Evolutionary conservation across 2,329 filamentous ascomycete species (phyloP).

Genomic region (Scleromitrula shiraiana): DNA sequence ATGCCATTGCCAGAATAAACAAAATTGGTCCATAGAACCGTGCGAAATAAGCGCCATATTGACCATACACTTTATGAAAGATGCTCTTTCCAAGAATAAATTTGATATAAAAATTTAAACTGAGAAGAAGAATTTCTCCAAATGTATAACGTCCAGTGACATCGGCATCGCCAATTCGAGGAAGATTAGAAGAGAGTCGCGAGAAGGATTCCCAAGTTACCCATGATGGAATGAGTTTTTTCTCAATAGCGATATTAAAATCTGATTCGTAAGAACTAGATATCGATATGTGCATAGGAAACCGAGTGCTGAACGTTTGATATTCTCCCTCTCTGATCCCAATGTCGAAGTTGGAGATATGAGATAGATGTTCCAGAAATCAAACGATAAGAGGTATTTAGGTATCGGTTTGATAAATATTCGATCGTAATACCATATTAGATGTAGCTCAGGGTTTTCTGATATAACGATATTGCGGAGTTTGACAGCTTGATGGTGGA

Average conservation of each 20-base stretch:
- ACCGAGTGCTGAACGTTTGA: conserved; percentile 19
- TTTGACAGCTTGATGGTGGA: conserved; percentile 21
- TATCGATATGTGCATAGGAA: conserved; percentile 28
- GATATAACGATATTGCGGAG: conserved; percentile 28
- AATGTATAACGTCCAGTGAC: conserved; percentile 1
- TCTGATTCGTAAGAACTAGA: conserved; percentile 30
- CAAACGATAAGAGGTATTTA: conserved; percentile 22
- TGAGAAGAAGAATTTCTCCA: conserved; percentile 10
- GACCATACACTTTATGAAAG: conserved; percentile 21
- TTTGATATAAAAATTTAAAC: conserved; percentile 21
- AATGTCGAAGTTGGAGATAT: neutral
- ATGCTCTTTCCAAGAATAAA: conserved; percentile 19
- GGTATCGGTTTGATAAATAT: conserved; percentile 31
- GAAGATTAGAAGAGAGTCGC: neutral
- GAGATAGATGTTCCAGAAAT: conserved; percentile 24
- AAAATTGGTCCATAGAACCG: conserved; percentile 21
- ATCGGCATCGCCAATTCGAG: neutral
- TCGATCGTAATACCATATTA: conserved; percentile 26
- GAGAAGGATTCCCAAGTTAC: neutral
- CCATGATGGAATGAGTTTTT: neutral
- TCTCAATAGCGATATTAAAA: conserved; percentile 25
- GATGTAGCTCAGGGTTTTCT: conserved; percentile 30
- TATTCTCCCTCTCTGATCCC: neutral
- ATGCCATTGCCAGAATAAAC: conserved; percentile 21
- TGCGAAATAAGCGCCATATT: conserved; percentile 22